Evolutionary conservation across 108 stramenopile genomes (phyloP), one percentile per base, ranked within the genome.

Genomic region (Cyclostephanos invisitatus): DNA sequence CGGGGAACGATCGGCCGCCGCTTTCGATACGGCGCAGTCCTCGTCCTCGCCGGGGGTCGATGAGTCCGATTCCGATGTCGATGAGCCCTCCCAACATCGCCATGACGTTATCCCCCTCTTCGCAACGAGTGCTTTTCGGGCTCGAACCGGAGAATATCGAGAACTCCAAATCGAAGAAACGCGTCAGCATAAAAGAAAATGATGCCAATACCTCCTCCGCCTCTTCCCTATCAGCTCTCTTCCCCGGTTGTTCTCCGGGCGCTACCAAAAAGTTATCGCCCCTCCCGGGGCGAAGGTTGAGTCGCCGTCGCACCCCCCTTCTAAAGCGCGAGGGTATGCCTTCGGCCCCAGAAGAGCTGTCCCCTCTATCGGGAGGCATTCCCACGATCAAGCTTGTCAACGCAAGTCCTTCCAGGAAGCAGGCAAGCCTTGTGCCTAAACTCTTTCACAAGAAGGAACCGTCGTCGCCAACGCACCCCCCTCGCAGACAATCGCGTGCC

Each of bases 81-180:
- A 46, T 46, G 44, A 46, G 44, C 14, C 44, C 44, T 46, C 44
- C 44, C 15, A 46, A 46, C 44, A 46, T 27, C 53, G 9, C 53
- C 22, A 54, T 54, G 20, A 1, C 24, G 25, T 24, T 12, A 54
- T 25, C 53, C 25, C 53, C 53, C 8, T 12, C 25, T 54, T 54
- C 53, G 22, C 53, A 54, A 53, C 51, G 51, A 53, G 24, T 24
- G 0, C 53, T 54, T 24, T 54, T 54, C 25, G 53, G 53, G 7
- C 53, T 54, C 21, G 53, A 54, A 20, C 22, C 53, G 2, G 53
- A 54, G 25, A 54, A 54, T 54, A 54, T 54, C 53, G 53, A 54
- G 5, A 54, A 54, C 12, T 24, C 53, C 53, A 54, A 25, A 54
- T 54, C 22, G 10, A 54, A 27, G 53, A 24, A 54, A 54, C 25